Percentiles rank a stretch among this genome's conserved stretches.
phyloP scores from a whole-genome alignment of 1,284 basidiomycete genomes.

The Trametes hirsuta region DNA sequence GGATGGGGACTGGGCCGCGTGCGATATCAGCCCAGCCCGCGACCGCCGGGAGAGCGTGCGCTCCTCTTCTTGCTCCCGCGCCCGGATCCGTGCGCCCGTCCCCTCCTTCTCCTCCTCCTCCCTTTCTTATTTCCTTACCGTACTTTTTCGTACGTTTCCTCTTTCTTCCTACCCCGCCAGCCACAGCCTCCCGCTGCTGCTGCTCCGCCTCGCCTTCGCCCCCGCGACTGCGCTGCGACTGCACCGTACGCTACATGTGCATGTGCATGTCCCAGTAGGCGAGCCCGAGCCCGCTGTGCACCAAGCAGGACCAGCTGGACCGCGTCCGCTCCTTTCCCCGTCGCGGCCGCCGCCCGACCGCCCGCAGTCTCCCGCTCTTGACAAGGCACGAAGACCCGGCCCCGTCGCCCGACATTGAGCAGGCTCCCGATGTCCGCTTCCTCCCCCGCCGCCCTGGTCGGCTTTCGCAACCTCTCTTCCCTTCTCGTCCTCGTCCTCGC shows the following conservation, averaged over 20 bases:
- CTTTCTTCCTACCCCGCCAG: slow-evolving; percentile 1
- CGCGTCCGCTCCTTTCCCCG: slow-evolving; percentile 27
- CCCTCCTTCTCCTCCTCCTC: background rate
- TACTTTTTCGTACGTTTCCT: background rate
- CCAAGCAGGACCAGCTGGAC: slow-evolving; percentile 31
- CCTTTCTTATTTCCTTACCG: slow-evolving; percentile 10
- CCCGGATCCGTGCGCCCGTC: background rate
- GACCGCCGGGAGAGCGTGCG: slow-evolving; percentile 3
- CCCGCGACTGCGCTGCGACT: slow-evolving; percentile 9
- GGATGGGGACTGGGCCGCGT: slow-evolving; percentile 3
- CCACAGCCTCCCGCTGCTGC: slow-evolving; percentile 11
- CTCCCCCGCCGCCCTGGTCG: slow-evolving; percentile 39
- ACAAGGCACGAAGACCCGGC: background rate
- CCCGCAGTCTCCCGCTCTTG: background rate
- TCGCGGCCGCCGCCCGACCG: slow-evolving; percentile 12
- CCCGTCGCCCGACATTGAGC: slow-evolving; percentile 21
- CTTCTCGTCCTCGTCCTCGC: slow-evolving; percentile 39
- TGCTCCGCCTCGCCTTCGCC: background rate
- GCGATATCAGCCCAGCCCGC: slow-evolving; percentile 17
- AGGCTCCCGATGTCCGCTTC: slow-evolving; percentile 36
- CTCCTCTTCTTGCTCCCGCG: slow-evolving; percentile 3
- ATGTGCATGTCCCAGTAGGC: slow-evolving; percentile 25
- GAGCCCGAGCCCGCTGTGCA: slow-evolving; percentile 25
- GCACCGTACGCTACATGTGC: no score
- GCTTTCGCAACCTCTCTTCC: slow-evolving; percentile 26